A percentile compares a stretch with the other conserved stretches of the same genome.
Conservation (phyloP, 768 basidiomycete species). For the Suillus cothurnatus region DNA sequence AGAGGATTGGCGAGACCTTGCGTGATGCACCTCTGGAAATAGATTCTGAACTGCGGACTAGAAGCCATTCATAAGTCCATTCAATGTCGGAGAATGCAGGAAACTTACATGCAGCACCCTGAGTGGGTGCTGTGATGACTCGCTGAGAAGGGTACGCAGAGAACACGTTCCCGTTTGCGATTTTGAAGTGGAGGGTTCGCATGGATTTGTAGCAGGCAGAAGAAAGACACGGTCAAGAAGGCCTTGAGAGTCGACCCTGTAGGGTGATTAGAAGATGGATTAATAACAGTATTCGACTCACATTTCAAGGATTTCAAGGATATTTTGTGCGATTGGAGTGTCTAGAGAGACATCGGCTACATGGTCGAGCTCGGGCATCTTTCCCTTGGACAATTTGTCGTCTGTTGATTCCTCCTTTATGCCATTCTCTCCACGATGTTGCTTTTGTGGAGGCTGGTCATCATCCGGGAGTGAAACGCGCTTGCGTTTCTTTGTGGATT, state of each 20-base stretch:
- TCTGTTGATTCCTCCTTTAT: conserved; percentile 37
- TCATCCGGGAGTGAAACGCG: conserved; percentile 50
- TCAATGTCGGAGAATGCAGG: conserved; percentile 15
- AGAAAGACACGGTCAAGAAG: conserved; percentile 81
- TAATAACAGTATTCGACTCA: conserved; percentile 29
- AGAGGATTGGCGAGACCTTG: conserved; percentile 62
- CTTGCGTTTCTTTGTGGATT: conserved; percentile 66
- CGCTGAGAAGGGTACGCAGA: conserved; percentile 57
- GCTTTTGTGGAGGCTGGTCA: conserved; percentile 54
- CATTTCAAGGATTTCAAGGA: conserved; percentile 64
- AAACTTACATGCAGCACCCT: conserved; percentile 56
- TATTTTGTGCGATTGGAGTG: conserved; percentile 47
- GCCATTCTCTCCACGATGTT: conserved; percentile 41
- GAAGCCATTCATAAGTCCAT: conserved; percentile 12
- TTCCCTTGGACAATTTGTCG: conserved; percentile 20
- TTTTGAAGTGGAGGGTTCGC: conserved; percentile 44
- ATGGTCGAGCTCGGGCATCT: conserved; percentile 33
- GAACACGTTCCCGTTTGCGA: conserved; percentile 41
- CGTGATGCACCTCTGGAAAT: conserved; percentile 66
- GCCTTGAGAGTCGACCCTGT: conserved; percentile 70
- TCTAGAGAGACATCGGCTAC: conserved; percentile 52
- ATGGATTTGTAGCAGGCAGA: conserved; percentile 41
- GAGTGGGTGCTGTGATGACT: conserved; percentile 55
- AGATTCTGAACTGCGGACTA: conserved; percentile 70
- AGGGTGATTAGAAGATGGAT: neutral